A percentile compares a stretch with the other conserved stretches of the same genome.
Evolutionary conservation across 257 asterid genomes (phyloP).

Genomic region (Penstemon eatonii): DNA sequence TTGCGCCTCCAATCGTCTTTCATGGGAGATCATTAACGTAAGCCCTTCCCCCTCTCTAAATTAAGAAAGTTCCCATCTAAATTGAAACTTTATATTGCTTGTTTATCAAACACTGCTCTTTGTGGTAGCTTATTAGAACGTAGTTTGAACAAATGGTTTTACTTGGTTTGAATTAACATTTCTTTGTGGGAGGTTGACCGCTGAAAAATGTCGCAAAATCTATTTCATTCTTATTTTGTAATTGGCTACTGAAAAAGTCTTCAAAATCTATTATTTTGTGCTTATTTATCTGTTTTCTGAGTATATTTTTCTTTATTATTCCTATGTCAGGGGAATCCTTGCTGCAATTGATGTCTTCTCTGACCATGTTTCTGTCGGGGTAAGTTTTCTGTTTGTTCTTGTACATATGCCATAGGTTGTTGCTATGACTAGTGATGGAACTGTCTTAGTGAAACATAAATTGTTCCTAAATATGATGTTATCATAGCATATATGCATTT

Average conservation of each 20-base stretch:
- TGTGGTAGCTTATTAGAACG: neutral
- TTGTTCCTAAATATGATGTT: neutral
- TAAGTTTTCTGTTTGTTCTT: conserved; percentile 36
- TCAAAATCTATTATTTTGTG: too few relatives aligned
- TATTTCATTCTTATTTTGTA: neutral
- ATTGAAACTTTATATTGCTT: neutral
- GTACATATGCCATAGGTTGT: conserved; percentile 11
- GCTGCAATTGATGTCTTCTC: conserved; percentile 68
- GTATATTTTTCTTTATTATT: neutral
- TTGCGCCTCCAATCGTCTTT: conserved; percentile 71
- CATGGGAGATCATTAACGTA: conserved; percentile 67
- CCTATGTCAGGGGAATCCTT: conserved; percentile 59
- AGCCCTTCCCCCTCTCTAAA: conserved; percentile 23
- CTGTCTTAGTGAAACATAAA: neutral
- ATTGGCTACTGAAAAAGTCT: too few relatives aligned
- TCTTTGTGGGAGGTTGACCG: neutral
- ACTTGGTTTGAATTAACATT: neutral
- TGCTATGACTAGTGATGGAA: neutral
- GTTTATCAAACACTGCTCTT: neutral
- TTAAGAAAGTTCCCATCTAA: neutral
- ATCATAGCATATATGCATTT: neutral
- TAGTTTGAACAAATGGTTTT: neutral
- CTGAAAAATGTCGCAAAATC: neutral
- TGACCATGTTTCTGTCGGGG: conserved; percentile 65
- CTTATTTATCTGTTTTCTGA: neutral